These are phyloP conservation scores for Termitomyces sp. DNA, from an alignment of 768 basidiomycete genomes.

Conservation along the genomic window DNA sequence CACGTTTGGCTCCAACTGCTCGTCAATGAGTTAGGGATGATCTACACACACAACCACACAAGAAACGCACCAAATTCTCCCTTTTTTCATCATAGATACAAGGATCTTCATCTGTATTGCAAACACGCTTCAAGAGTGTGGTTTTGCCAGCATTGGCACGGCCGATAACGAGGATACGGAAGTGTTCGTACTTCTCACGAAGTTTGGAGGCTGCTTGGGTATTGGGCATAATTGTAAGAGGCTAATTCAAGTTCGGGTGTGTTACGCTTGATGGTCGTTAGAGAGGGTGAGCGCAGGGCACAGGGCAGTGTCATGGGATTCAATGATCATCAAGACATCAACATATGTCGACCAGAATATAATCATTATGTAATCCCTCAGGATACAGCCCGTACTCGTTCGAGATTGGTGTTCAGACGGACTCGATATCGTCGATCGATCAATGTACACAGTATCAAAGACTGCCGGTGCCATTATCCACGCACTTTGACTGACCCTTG, in stretches of 20 bases:
- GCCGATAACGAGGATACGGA: constrained; percentile 10
- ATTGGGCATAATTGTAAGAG: not conserved
- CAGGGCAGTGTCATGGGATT: not conserved
- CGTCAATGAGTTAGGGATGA: not conserved
- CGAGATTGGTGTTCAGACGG: too few relatives aligned
- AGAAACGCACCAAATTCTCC: not conserved
- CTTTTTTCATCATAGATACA: not conserved
- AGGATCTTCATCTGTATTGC: constrained; percentile 1
- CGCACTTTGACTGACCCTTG: too few relatives aligned
- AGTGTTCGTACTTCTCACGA: not conserved
- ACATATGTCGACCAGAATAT: not conserved
- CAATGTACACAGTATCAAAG: too few relatives aligned
- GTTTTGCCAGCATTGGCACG: constrained; percentile 9
- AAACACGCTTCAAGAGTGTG: constrained; percentile 1
- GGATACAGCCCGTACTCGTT: too few relatives aligned
- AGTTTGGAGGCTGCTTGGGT: not conserved
- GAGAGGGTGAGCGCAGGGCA: not conserved
- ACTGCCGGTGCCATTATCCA: too few relatives aligned
- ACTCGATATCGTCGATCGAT: too few relatives aligned
- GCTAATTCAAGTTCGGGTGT: not conserved
- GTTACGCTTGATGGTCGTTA: too few relatives aligned
- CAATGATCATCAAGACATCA: not conserved
- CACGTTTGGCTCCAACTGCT: not conserved
- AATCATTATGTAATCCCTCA: too few relatives aligned
- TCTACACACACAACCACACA: not conserved